Conservation (phyloP, 164 flowering plant genomes). For the Brasenia schreberi region DNA sequence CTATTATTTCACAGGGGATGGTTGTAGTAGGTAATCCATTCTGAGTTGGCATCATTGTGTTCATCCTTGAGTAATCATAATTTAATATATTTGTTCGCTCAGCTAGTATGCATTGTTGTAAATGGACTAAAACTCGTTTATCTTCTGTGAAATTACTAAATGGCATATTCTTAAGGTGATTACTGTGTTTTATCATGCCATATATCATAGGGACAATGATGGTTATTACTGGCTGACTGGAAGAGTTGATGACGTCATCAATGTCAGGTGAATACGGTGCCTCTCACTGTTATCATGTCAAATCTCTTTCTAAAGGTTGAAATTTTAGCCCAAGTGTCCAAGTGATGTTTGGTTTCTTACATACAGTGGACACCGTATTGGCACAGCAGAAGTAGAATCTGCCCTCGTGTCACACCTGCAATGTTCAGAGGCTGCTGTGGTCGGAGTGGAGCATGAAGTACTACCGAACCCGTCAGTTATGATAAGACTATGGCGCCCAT, state of each 20-base stretch:
- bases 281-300: neutral
- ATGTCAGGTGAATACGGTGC: constrained; percentile 58
- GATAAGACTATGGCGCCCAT: neutral
- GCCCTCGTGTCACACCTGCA: constrained; percentile 95
- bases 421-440: constrained; percentile 99
- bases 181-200: neutral
- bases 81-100: no score
- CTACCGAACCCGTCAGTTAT: neutral
- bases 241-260: constrained; percentile 97
- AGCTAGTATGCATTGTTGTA: neutral
- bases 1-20: constrained; percentile 88
- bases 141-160: neutral
- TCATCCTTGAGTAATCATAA: no score
- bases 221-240: constrained; percentile 99
- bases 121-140: neutral
- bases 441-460: constrained; percentile 99
- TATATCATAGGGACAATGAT: constrained; percentile 69
- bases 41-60: neutral
- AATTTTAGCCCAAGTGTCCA: neutral
- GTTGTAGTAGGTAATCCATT: constrained; percentile 67
- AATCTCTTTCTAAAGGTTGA: no score
- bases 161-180: neutral
- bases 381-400: constrained; percentile 99
- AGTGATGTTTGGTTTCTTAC: neutral
- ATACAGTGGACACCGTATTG: constrained; percentile 96